Percentiles rank a stretch among this genome's conserved stretches.
Evolutionary conservation across 2,329 filamentous ascomycete genomes (phyloP).

Genomic region (Phaeosphaeria sp.): DNA sequence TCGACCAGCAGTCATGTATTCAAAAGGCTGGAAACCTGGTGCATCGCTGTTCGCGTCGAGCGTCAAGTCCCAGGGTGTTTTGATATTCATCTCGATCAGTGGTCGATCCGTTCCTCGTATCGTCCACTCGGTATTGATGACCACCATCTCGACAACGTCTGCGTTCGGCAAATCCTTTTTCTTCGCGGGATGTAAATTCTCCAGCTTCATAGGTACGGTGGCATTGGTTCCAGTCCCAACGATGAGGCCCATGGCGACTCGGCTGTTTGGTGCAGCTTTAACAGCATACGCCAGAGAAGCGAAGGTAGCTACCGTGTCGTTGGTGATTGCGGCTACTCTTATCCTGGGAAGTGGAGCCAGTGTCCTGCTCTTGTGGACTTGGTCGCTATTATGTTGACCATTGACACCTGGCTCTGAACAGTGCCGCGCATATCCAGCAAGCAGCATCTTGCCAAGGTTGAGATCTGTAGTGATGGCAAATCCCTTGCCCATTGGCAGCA

Average conservation of each 20-base stretch:
- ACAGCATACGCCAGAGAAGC: slow-evolving; percentile 78
- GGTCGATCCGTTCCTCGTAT: slow-evolving; percentile 77
- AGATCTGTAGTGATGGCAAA: slow-evolving; percentile 68
- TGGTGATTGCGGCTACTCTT: slow-evolving; percentile 77
- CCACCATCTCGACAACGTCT: slow-evolving; percentile 64
- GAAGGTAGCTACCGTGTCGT: slow-evolving; percentile 80
- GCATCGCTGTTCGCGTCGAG: slow-evolving; percentile 71
- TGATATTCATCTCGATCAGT: slow-evolving; percentile 66
- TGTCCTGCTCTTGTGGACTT: slow-evolving; percentile 37
- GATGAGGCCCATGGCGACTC: slow-evolving; percentile 79
- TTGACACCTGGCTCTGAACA: slow-evolving; percentile 50
- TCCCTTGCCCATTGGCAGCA: slow-evolving; percentile 75
- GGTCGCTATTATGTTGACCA: slow-evolving; percentile 14
- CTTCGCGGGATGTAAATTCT: slow-evolving; percentile 69
- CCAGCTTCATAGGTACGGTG: slow-evolving; percentile 73
- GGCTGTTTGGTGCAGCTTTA: slow-evolving; percentile 65
- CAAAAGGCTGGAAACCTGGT: slow-evolving; percentile 80
- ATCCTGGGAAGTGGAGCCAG: slow-evolving; percentile 64
- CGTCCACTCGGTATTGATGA: slow-evolving; percentile 85
- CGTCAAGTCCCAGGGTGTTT: slow-evolving; percentile 73
- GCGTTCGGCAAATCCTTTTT: slow-evolving; percentile 46
- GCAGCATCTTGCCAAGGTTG: slow-evolving; percentile 66
- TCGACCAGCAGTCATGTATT: slow-evolving; percentile 82
- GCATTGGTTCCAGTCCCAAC: slow-evolving; percentile 84
- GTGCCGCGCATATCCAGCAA: slow-evolving; percentile 65